These are phyloP conservation scores for Lepidium sativum DNA, from an alignment of 345 rosid species.

Conservation along the genomic window DNA sequence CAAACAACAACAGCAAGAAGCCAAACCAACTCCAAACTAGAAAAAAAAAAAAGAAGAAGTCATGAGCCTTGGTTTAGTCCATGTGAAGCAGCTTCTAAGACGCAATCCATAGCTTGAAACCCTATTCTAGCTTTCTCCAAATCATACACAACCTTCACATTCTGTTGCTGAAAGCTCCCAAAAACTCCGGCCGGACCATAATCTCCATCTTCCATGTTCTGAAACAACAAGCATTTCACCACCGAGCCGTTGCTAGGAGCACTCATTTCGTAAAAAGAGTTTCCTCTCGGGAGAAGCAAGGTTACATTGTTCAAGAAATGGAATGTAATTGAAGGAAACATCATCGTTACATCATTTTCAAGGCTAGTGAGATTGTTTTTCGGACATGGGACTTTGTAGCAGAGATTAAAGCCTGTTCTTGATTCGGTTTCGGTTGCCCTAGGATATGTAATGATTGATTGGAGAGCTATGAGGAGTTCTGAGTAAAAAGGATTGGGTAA, in stretches of 20 bases:
- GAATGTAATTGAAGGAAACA: constrained; percentile 56
- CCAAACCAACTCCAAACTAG: not conserved
- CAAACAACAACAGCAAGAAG: not conserved
- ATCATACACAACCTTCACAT: constrained; percentile 70
- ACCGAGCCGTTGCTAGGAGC: constrained; percentile 57
- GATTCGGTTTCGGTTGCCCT: constrained; percentile 50
- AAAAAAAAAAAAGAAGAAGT: not conserved
- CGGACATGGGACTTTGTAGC: constrained; percentile 61
- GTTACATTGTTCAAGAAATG: constrained; percentile 68
- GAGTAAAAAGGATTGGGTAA: constrained; percentile 64
- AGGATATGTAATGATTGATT: constrained; percentile 40
- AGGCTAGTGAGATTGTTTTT: constrained; percentile 35
- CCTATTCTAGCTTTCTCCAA: constrained; percentile 71
- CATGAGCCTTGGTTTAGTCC: constrained; percentile 40
- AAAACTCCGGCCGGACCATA: constrained; percentile 74
- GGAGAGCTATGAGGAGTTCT: constrained; percentile 42
- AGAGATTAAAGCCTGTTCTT: constrained; percentile 64
- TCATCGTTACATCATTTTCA: constrained; percentile 5
- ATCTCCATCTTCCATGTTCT: constrained; percentile 59
- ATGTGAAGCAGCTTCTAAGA: constrained; percentile 40
- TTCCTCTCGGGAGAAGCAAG: constrained; percentile 51
- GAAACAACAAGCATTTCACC: constrained; percentile 64
- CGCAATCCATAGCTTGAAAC: constrained; percentile 73
- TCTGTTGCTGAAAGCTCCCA: constrained; percentile 86
- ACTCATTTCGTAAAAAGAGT: constrained; percentile 60